Percentiles rank a stretch among this genome's conserved stretches.
Evolutionary conservation across 345 rosid genomes (phyloP).

Genomic region (Salix brachista): DNA sequence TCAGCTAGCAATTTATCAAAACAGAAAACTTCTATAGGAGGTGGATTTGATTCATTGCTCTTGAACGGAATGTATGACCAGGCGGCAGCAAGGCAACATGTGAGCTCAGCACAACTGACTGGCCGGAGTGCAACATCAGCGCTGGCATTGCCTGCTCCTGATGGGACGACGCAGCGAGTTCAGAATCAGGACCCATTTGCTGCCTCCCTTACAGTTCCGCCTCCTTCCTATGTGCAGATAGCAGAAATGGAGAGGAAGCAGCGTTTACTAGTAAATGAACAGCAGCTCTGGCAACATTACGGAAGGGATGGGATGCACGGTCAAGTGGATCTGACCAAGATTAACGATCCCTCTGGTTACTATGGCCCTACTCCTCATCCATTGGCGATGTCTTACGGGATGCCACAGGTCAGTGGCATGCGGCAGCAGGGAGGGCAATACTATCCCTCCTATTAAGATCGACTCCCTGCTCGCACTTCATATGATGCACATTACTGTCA

Average conservation of each 20-base stretch:
- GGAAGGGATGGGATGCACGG: constrained; percentile 27
- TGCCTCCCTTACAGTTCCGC: constrained; percentile 23
- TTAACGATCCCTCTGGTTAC: constrained; percentile 11
- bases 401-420: constrained; percentile 17
- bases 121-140: constrained; percentile 9
- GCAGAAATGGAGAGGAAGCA: constrained; percentile 31
- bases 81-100: constrained; percentile 26
- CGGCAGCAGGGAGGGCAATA: constrained; percentile 21
- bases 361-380: not conserved
- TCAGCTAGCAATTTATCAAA: constrained; percentile 21
- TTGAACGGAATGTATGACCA: constrained; percentile 32
- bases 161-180: constrained; percentile 16
- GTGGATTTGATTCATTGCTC: constrained; percentile 22
- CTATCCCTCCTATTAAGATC: constrained; percentile 6
- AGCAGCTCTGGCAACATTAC: constrained; percentile 26
- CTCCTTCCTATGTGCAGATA: constrained; percentile 31
- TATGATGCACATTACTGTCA: not conserved
- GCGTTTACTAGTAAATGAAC: constrained; percentile 22
- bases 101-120: constrained; percentile 10
- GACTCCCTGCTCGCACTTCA: not conserved
- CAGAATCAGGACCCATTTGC: constrained; percentile 29
- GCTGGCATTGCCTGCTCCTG: constrained; percentile 29
- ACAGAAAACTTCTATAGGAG: constrained; percentile 20
- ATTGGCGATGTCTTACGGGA: constrained; percentile 19
- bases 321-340: constrained; percentile 16